Evolutionary conservation across 2,329 filamentous ascomycete species (phyloP), one percentile per base, ranked within the genome.

Genomic region (Trichoderma hamatum): DNA sequence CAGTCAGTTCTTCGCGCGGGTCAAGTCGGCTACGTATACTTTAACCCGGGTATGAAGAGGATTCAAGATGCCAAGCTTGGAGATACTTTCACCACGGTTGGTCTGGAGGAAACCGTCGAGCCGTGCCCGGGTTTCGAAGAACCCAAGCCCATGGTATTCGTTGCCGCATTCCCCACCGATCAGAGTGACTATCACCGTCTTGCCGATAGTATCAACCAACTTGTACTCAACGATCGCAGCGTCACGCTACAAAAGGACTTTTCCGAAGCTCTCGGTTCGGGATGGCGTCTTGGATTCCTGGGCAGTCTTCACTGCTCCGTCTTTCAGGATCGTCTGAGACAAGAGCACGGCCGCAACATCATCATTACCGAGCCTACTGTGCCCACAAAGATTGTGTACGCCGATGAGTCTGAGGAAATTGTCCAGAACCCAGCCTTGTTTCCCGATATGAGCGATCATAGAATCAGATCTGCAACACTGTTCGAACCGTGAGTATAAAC

Each of bases 291-390:
- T 13, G 96, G 96, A 0, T 99, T 99, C 76, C 82, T 99, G 3
- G 96, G 96, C n/a, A 98, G 94, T 14, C 83, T 99, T 59, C 96
- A 99, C 79, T 98, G 96, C 81, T 98, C 94, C n/a, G 96, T 99
- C 5, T 99, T 99, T 75, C 94, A 99, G 80, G 96, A 99, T 79
- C 92, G 96, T 1, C 82, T 99, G 65, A 89, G 93, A 54, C 94
- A 97, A 80, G 96, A 99, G 79, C 94, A 99, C 75, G 96, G 95
- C 5, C 92, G 92, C 3, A 96, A 90, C 75, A 94, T 99, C 77
- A 97, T 99, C 80, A 96, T 99, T 77, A 99, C 96, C 0, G 95
- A 97, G 46, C 96, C 96, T 0, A 95, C 93, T 0, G 96, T 99
- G 14, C 94, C 96, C 3, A 96, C 95, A 75, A 96, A 94, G 78